These are phyloP conservation scores for Blastobotrys americana DNA, from an alignment of 805 yeast species.

Conservation along the genomic window DNA sequence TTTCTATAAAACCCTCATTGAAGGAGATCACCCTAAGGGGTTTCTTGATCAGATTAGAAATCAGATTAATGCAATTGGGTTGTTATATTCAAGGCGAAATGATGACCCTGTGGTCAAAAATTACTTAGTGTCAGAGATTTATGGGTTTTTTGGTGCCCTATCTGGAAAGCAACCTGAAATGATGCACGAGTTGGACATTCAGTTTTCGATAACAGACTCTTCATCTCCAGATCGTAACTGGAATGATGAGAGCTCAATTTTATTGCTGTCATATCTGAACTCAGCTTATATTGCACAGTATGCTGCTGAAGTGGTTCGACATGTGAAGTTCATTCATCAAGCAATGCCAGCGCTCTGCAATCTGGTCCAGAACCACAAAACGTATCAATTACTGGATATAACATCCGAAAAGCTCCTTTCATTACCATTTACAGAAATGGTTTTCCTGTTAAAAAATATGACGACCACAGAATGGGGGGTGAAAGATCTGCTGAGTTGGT, in stretches of 20 bases:
- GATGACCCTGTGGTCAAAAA: conserved; percentile 8
- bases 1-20: conserved; percentile 28
- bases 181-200: conserved; percentile 23
- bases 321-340: conserved; percentile 22
- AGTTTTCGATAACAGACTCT: conserved; percentile 22
- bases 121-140: conserved; percentile 23
- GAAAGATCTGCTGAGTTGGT: conserved; percentile 26
- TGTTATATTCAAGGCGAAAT: conserved; percentile 15
- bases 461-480: conserved; percentile 22
- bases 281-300: conserved; percentile 21
- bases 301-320: conserved; percentile 15
- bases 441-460: conserved; percentile 24
- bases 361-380: conserved; percentile 16
- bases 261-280: conserved; percentile 26
- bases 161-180: conserved; percentile 20
- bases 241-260: conserved; percentile 13
- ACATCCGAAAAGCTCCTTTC: conserved; percentile 18
- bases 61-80: conserved; percentile 17
- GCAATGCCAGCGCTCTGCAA: conserved; percentile 25
- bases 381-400: conserved; percentile 21
- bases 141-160: conserved; percentile 23
- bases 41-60: conserved; percentile 17
- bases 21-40: conserved; percentile 8
- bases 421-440: conserved; percentile 24
- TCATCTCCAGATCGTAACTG: not conserved